phyloP scores from a whole-genome alignment of 257 asterid species.

The Rhazya stricta region DNA sequence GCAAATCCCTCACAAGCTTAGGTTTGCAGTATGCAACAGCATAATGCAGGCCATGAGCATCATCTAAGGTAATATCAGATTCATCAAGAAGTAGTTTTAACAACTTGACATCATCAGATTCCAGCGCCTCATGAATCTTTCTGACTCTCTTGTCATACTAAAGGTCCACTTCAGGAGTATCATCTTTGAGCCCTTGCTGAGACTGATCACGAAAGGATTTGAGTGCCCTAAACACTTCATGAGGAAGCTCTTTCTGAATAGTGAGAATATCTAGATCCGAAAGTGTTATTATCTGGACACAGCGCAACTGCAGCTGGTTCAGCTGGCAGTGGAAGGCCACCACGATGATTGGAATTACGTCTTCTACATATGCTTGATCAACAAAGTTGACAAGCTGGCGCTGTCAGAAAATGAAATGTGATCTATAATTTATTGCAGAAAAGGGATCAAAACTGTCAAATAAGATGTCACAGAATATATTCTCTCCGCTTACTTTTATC shows the following conservation, averaged over 20 bases:
- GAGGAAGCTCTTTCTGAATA: slow-evolving; percentile 76
- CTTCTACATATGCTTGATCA: slow-evolving; percentile 67
- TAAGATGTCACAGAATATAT: neutral
- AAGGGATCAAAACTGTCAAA: neutral
- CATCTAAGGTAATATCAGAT: slow-evolving; percentile 60
- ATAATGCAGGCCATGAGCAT: slow-evolving; percentile 74
- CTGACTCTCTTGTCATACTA: slow-evolving; percentile 43
- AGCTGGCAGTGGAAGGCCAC: slow-evolving; percentile 58
- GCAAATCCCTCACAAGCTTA: slow-evolving; percentile 57
- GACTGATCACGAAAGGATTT: slow-evolving; percentile 38
- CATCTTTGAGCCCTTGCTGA: slow-evolving; percentile 36
- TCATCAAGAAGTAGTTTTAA: slow-evolving; percentile 59
- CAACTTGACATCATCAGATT: slow-evolving; percentile 66
- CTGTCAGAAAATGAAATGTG: slow-evolving; percentile 34
- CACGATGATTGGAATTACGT: slow-evolving; percentile 61
- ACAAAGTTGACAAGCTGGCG: slow-evolving; percentile 64
- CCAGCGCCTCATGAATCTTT: slow-evolving; percentile 68
- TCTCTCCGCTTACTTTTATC: neutral
- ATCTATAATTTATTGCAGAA: neutral
- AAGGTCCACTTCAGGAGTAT: slow-evolving; percentile 34
- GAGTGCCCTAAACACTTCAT: slow-evolving; percentile 33
- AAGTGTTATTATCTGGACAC: slow-evolving; percentile 48
- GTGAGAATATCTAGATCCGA: slow-evolving; percentile 54
- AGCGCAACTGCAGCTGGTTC: slow-evolving; percentile 42
- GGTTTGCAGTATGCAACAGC: slow-evolving; percentile 79